Base-by-base conservation (phyloP, 1,139 yeast genomes). In the Blastobotrys indianensis region DNA sequence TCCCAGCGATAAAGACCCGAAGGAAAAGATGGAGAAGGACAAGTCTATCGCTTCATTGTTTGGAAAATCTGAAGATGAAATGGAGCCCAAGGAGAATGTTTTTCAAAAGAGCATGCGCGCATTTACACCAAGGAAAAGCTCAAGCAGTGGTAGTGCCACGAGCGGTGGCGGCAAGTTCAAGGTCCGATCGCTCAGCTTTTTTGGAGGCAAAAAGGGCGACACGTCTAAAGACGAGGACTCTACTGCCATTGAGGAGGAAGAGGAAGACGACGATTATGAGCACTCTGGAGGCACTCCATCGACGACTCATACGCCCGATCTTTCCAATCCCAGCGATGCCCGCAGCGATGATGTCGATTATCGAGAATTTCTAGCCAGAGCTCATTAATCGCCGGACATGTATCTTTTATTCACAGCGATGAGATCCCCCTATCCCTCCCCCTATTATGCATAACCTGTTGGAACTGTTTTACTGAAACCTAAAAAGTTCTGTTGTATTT, bases 91-190 rank as follows among this genome's bases (percentile, higher is more conserved):
- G 33, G 59, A 54, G 23, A 52, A 48, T 33, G 53, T 60, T 43
- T 48, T 62, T 28, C 65, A 61, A 45, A 60, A 61, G 50, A 51
- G 63, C 16, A 60, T 60, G 54, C 51, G 65, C n/a, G 54, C 60
- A 5, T 56, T 60, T 23, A 54, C 56, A 10, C 49, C 51, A 10
- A 51, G 48, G 23, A 45, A 39, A 32, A 42, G 34, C 29, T 31
- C 32, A 17, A 46, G 28, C 28, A 31, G 44, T 17, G 45, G 41
- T 30, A 47, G 47, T 25, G 35, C 36, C 39, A 46, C 34, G 36
- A 48, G 38, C 23, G 41, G 38, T 12, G 35, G 45, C 39, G 25
- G 6, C 4, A 36, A 50, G 28, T 48, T 48, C 37, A 48, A 48
- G 31, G 46, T 62, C 2, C 51, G 66, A 6, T 52, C 62, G 12